Evolutionary conservation across 495 filamentous ascomycete species (phyloP).

Genomic region (Xylaria curta): DNA sequence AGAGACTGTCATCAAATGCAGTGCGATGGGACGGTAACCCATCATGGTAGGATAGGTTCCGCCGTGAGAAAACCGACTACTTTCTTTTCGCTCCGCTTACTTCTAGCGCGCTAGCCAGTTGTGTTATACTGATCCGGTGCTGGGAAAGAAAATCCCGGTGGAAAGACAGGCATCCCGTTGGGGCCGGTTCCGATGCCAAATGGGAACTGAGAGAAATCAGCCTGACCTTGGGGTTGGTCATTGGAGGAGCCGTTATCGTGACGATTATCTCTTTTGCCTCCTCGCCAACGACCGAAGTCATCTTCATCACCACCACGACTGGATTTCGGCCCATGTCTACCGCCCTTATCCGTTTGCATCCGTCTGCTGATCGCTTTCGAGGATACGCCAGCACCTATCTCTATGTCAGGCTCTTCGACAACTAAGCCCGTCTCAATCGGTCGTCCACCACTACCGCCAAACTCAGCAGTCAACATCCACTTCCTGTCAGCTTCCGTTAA

Average conservation of each 20-base stretch:
- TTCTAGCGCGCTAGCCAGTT: neutral
- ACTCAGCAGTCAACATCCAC: slow-evolving; percentile 96
- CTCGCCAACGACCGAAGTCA: slow-evolving; percentile 50
- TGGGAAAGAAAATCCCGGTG: slow-evolving; percentile 64
- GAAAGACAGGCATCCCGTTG: slow-evolving; percentile 74
- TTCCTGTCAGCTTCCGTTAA: slow-evolving; percentile 95
- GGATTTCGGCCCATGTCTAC: slow-evolving; percentile 75
- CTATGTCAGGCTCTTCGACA: slow-evolving; percentile 97
- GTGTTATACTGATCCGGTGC: slow-evolving; percentile 36
- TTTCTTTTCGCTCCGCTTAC: neutral
- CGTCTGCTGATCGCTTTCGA: slow-evolving; percentile 92
- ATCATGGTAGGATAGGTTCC: neutral
- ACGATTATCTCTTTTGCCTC: slow-evolving; percentile 54
- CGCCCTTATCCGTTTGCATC: slow-evolving; percentile 78
- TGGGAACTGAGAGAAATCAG: slow-evolving; percentile 62
- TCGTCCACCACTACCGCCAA: slow-evolving; percentile 87
- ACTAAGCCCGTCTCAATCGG: slow-evolving; percentile 82
- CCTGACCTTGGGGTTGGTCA: slow-evolving; percentile 44
- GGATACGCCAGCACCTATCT: slow-evolving; percentile 95
- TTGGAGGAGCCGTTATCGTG: slow-evolving; percentile 48
- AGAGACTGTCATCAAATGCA: slow-evolving; percentile 3
- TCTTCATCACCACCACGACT: slow-evolving; percentile 61
- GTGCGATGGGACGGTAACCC: neutral
- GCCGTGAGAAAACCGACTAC: neutral
- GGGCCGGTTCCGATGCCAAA: slow-evolving; percentile 61